Conservation (phyloP, 768 basidiomycete species). For the Thelephora ganbajun region DNA sequence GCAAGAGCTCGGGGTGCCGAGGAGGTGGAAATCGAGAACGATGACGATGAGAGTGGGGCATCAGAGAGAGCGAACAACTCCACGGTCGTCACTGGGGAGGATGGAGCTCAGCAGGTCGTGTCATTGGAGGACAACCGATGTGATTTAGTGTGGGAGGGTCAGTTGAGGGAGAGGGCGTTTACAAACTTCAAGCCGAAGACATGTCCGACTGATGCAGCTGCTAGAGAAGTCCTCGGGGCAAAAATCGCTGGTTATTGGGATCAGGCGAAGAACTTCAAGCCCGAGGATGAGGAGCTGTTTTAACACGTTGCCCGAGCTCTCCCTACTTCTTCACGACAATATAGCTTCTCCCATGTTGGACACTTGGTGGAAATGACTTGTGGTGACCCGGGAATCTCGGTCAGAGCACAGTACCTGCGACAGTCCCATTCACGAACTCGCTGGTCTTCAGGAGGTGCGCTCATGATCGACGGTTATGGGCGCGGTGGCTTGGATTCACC, state of each 20-base stretch:
- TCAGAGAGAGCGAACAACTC: conserved; percentile 3
- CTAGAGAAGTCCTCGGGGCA: conserved; percentile 75
- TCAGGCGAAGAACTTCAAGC: conserved; percentile 80
- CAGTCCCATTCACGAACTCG: too few species aligned
- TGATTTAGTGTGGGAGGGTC: conserved; percentile 87
- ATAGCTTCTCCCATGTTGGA: too few species aligned
- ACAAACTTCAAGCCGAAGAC: conserved; percentile 66
- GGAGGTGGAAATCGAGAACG: conserved; percentile 53
- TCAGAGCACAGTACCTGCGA: too few species aligned
- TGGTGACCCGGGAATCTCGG: too few species aligned
- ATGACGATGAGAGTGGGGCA: conserved; percentile 20
- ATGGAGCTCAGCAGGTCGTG: conserved; percentile 17
- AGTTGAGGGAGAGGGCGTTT: conserved; percentile 71
- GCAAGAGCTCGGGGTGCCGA: conserved; percentile 66
- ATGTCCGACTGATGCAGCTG: conserved; percentile 73
- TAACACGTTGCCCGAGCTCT: conserved; percentile 14
- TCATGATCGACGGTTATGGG: too few species aligned
- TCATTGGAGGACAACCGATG: conserved; percentile 84
- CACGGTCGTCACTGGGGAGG: conserved; percentile 9
- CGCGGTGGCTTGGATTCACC: too few species aligned
- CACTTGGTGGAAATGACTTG: too few species aligned
- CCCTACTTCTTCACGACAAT: too few species aligned
- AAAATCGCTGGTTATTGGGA: conserved; percentile 91
- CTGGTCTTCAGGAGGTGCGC: too few species aligned
- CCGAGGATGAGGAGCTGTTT: conserved; percentile 66